Conservation (phyloP, 257 asterid species). For the Schizonepeta tenuifolia region DNA sequence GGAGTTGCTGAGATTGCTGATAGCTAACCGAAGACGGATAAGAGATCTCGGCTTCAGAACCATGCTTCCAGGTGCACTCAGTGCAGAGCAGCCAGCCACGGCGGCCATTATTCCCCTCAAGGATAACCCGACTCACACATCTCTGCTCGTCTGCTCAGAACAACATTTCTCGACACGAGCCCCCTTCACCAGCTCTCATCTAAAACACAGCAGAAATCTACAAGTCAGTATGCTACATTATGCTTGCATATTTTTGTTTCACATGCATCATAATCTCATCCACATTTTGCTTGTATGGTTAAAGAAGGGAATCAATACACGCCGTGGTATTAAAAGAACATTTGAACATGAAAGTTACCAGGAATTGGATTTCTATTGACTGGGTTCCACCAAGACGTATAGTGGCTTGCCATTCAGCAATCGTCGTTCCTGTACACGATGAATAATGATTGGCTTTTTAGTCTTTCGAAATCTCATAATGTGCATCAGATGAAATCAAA, state of each 20-base stretch:
- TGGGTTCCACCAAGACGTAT: slow-evolving; percentile 84
- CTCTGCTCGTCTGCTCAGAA: not conserved
- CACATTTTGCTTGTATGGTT: not conserved
- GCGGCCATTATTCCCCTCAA: not conserved
- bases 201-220: not conserved
- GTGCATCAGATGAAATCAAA: not conserved
- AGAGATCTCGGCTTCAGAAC: not conserved
- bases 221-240: not conserved
- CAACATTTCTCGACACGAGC: slow-evolving; percentile 1
- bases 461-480: not conserved
- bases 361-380: slow-evolving; percentile 47
- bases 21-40: not conserved
- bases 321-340: not conserved
- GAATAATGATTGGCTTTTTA: not conserved
- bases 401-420: slow-evolving; percentile 72
- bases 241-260: not conserved
- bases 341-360: slow-evolving; percentile 25
- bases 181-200: slow-evolving; percentile 10
- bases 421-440: slow-evolving; percentile 50
- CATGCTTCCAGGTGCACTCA: not conserved
- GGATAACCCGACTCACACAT: slow-evolving; percentile 17
- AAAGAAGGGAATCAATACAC: no score
- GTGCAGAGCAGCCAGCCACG: not conserved
- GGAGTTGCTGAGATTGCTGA: not conserved
- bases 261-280: not conserved